Evolutionary conservation across 139 green algal species (phyloP), one percentile per base, ranked within the genome.

Genomic region (Volvox reticuliferus): DNA sequence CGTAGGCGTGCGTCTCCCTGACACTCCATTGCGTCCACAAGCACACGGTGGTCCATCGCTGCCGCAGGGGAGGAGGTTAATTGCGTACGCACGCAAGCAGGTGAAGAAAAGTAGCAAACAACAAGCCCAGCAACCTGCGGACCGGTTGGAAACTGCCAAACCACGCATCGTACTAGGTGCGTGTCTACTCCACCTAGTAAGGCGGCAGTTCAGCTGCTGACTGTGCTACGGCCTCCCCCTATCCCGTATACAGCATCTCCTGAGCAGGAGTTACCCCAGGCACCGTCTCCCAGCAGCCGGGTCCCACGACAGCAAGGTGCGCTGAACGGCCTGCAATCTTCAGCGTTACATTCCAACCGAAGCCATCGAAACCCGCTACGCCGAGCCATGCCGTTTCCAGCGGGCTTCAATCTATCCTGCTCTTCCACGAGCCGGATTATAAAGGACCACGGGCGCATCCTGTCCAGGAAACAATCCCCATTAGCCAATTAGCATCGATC

Each of bases 141-240:
- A 89, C 12, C 36, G 17, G 1, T 2, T 13, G 20, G 85, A 82
- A 6, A 0, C 68, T 18, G 37, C 21, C 6, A 2, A 36, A 18
- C n/a, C 69, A 6, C 85, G 85, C 37, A 75, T 89, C n/a, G 69
- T 89, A 21, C 37, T 89, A 12, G 85, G 85, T 89, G 36, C 78
- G 78, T 26, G 6, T 55, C 44, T 55, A 9, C 9, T 55, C 44
- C 44, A 5, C 44, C 5, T 55, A 9, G 44, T 55, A 55, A 55
- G 44, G 44, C 44, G 9, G 44, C 44, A 55, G 44, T 9, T 9
- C 44, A 55, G 44, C 44, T 9, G 44, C 44, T 55, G 44, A 55
- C 9, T 55, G 44, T 55, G 44, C 44, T 55, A 55, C 44, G 44
- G 9, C 5, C 44, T 14, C 44, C 44, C 9, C 44, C 44, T 55